Evolutionary conservation across 23 red algal species (phyloP), one percentile per base, ranked within the genome.

Genomic region (Pyropia yezoensis): DNA sequence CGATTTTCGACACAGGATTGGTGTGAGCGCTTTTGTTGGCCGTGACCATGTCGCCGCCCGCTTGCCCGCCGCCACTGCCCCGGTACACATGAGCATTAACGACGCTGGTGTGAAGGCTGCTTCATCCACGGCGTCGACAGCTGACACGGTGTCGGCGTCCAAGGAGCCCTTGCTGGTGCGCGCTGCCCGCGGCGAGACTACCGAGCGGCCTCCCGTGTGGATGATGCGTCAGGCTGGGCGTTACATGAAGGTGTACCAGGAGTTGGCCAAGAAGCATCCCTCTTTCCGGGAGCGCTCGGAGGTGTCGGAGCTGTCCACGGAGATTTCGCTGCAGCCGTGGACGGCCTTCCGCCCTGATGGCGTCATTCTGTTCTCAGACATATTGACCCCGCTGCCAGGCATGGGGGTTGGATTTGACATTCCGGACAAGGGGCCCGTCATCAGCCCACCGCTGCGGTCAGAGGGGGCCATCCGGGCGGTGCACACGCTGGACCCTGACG

Each of bases 241-340:
- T 16, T 88, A 96, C 71, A 96, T 96, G 92, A 89, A 85, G 27
- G 92, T 82, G 28, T 96, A 96, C 54, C 92, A 88, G 39, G 84
- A 96, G 54, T 65, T 96, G 18, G 84, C 83, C 54, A 96, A 96
- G 66, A 73, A 71, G 60, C 92, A 96, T 69, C 83, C 92, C 9
- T 90, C 84, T 45, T 96, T 96, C 62, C 78, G 92, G 33, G 92
- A 96, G 57, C 74, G 92, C 50, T 96, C 92, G 24, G 92, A 96
- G 71, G 63, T 74, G 45, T 66, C 92, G 1, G 84, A 83, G 33
- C 84, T 96, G 26, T 83, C 84, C 3, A 90, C 83, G n/a, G 92
- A 96, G 82, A 96, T 96, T 27, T 96, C 92, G 14, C 67, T 96
- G 52, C 92, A 96, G 70, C 92, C 92, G 61, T 96, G 83, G 78